Evolutionary conservation across 768 basidiomycete species (phyloP), one percentile per base, ranked within the genome.

Genomic region (Suillus spraguei): DNA sequence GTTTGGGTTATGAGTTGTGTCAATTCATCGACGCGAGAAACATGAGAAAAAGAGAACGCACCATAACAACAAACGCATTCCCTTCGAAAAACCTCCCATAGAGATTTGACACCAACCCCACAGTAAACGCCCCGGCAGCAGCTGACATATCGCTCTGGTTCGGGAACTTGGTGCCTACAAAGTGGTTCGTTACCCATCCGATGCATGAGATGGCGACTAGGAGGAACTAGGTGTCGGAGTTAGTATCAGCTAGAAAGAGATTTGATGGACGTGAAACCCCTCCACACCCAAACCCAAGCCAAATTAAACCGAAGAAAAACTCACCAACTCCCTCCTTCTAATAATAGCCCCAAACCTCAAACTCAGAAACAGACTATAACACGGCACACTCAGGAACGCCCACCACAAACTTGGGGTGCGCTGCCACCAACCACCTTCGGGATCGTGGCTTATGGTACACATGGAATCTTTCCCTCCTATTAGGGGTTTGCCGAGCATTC

Each of bases 21-120:
- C 46, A 24, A 49, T 49, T 16, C 13, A 3, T 24, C 5, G 24
- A 49, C 14, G 6, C 3, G 22, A 49, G n/a, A 22, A 22, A 47
- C 13, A 47, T 11, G 22, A 28, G 38, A 20, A 20, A 33, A 28
- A 28, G 38, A 54, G 5, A 16, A 74, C 82, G 41, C 49, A 91
- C 90, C 86, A 93, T 92, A 64, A 94, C 86, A 24, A 92, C 90
- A 70, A 94, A 94, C 1, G 90, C 86, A 59, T 88, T 87, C 14
- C 91, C 90, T 4, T 81, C 78, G 68, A 89, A 88, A 72, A 93
- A 82, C 46, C 89, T 85, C 3, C 87, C 89, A 65, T 91, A 94
- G 5, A 94, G 47, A 72, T 94, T 94, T 36, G 92, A 84, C 55
- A 93, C 79, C 61, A 94, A 78, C 7, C 93, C 92, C 47, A 95